These are phyloP conservation scores for Beta lomatogona DNA, from an alignment of 179 eudicot genomes.

Conservation along the genomic window DNA sequence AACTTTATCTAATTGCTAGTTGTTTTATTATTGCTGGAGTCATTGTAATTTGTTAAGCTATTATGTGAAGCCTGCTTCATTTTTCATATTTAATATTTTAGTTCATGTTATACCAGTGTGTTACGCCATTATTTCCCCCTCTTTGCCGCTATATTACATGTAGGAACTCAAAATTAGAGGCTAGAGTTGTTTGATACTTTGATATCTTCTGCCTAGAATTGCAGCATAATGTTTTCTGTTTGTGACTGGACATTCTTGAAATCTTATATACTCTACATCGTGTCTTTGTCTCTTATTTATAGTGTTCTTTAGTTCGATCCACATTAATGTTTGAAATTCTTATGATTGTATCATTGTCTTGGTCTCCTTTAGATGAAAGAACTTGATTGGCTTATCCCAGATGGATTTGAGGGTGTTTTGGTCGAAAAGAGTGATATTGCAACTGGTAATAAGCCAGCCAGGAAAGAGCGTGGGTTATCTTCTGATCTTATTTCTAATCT, in stretches of 20 bases:
- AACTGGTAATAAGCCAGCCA: too few species aligned
- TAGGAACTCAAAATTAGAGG: too few species aligned
- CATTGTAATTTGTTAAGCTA: not conserved
- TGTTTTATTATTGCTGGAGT: not conserved
- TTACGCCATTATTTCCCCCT: not conserved
- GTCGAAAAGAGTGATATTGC: too few species aligned
- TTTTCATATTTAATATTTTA: not conserved
- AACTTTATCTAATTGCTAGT: not conserved
- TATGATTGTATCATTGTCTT: not conserved
- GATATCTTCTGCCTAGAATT: too few species aligned
- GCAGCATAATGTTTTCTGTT: too few species aligned
- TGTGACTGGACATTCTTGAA: not conserved
- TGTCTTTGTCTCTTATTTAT: not conserved
- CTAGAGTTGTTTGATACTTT: too few species aligned
- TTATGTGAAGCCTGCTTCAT: not conserved
- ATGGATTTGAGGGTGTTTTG: too few species aligned
- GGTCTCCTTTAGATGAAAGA: slow-evolving; percentile 55
- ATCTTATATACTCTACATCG: not conserved
- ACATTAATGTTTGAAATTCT: not conserved
- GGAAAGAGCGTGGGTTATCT: too few species aligned
- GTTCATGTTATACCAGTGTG: not conserved
- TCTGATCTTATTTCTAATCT: too few species aligned
- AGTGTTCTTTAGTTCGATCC: not conserved
- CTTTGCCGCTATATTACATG: not conserved
- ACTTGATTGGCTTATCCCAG: slow-evolving; percentile 47